Percentiles rank a stretch among this genome's conserved stretches.
These are phyloP conservation scores for Ilyonectria sp. DNA, from an alignment of 2,329 filamentous ascomycete genomes.

Conservation along the genomic window DNA sequence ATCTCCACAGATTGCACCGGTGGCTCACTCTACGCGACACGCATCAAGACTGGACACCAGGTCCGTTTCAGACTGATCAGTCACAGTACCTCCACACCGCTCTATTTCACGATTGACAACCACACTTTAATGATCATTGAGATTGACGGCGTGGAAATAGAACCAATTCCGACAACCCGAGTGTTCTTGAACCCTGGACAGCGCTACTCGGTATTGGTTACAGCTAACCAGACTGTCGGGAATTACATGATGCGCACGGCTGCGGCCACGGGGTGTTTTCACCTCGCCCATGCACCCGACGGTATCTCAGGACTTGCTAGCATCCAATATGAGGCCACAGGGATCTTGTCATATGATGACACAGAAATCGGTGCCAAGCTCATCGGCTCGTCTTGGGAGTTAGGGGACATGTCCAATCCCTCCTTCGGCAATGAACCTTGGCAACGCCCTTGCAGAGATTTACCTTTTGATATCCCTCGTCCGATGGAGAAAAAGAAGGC, in stretches of 20 bases:
- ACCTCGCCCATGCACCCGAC: conserved; percentile 4
- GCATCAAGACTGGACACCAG: conserved; percentile 45
- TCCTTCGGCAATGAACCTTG: conserved; percentile 18
- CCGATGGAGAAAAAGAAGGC: conserved; percentile 33
- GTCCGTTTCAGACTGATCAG: conserved; percentile 58
- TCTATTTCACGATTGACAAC: conserved; percentile 61
- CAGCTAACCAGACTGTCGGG: conserved; percentile 53
- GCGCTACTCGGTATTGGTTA: conserved; percentile 64
- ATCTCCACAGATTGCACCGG: conserved; percentile 28
- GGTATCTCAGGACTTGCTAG: conserved; percentile 14
- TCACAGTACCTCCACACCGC: conserved; percentile 55
- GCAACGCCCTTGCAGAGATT: conserved; percentile 27
- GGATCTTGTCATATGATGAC: conserved; percentile 35
- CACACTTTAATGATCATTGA: conserved; percentile 56
- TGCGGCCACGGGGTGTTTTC: conserved; percentile 26
- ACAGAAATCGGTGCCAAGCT: conserved; percentile 21
- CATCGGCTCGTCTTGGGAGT: conserved; percentile 37
- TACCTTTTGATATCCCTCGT: conserved; percentile 40
- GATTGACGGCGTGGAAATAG: conserved; percentile 66
- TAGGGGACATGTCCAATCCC: background rate
- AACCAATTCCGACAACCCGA: conserved; percentile 58
- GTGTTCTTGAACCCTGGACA: conserved; percentile 66
- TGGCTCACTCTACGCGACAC: conserved; percentile 52
- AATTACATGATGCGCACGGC: conserved; percentile 40
- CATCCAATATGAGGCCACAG: conserved; percentile 34